A percentile compares a stretch with the other conserved stretches of the same genome.
Conservation (phyloP, 352 stramenopile genomes). For the Globisporangium paroecandrum region DNA sequence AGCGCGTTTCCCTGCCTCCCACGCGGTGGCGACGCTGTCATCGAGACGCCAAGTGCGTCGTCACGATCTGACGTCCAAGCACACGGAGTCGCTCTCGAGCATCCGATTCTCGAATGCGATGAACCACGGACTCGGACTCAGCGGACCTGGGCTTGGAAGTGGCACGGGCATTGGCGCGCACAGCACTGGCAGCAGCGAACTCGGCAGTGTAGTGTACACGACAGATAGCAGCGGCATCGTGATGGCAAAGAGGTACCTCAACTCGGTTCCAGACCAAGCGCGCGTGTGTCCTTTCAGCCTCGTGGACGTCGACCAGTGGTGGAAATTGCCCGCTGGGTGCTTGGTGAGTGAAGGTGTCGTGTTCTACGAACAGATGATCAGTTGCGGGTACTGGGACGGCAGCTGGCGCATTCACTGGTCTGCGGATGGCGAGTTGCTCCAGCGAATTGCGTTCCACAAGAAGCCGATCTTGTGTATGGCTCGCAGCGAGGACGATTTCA, state of each 20-base stretch:
- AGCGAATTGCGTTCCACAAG: constrained; percentile 87
- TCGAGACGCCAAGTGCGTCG: constrained; percentile 78
- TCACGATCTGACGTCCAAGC: constrained; percentile 72
- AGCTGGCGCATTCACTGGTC: constrained; percentile 88
- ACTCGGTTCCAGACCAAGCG: constrained; percentile 59
- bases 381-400: constrained; percentile 84
- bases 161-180: constrained; percentile 73
- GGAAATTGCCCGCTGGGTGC: constrained; percentile 73
- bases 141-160: constrained; percentile 51
- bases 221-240: constrained; percentile 74
- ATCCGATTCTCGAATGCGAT: constrained; percentile 79
- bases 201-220: constrained; percentile 78
- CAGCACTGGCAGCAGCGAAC: constrained; percentile 49
- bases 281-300: constrained; percentile 76
- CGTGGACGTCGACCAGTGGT: constrained; percentile 84
- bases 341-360: constrained; percentile 76
- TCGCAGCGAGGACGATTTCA: constrained; percentile 83
- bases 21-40: constrained; percentile 69
- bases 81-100: constrained; percentile 58
- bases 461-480: constrained; percentile 86
- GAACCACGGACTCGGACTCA: constrained; percentile 55
- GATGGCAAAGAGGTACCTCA: constrained; percentile 74
- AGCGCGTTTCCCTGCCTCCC: constrained; percentile 63
- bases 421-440: constrained; percentile 75
- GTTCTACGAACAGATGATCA: constrained; percentile 90